Base-by-base conservation (phyloP, 192 early-diverging fungal species). In the Coemansia sp. region DNA sequence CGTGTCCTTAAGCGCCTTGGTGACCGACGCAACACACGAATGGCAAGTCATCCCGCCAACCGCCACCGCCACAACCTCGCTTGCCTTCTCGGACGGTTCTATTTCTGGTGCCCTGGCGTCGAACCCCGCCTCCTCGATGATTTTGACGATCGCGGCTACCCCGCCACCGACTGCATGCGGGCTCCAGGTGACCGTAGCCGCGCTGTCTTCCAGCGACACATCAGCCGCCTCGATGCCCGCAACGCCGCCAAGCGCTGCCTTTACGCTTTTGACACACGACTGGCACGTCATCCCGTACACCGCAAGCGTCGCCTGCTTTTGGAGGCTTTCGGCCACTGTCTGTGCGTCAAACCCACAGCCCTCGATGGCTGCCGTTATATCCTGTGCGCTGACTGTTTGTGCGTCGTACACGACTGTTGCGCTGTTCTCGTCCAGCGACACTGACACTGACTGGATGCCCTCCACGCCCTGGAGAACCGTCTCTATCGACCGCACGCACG, bases 401-500 rank as follows among this genome's bases (percentile, higher is more conserved):
- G 35, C 40, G 14, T 23, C 40, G 19, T 59, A 60, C 45, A 66
- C 67, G 22, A 63, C 81, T 29, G 88, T 69, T 14, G 87, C 93
- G 49, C 75, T 70, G 33, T 85, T 82, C 32, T 75, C 41, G 20
- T 76, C 74, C 20, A 93, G 83, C 59, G 86, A 82, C 40, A 92
- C 89, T 2, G 65, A n/a, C 23, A 84, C 84, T 4, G 63, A 49
- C 3, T 62, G 40, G n/a, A 95, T 72, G 19, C 94, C 92, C 4
- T 57, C 41, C 14, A 79, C 19, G 8, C 62, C 71, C 9, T 57
- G 54, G 15, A 95, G 59, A 7, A 76, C 87, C 15, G 68, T 67
- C 22, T 86, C 87, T 60, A 96, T 88, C 7, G 88, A 83, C 14
- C 86, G 82, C 10, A 95, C 94, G 63, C 94, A 96, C 33, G 90